Percentiles rank a stretch among this genome's conserved stretches.
These are phyloP conservation scores for Ramularia collo-cygni DNA, from an alignment of 2,329 filamentous ascomycete species.

Conservation along the genomic window DNA sequence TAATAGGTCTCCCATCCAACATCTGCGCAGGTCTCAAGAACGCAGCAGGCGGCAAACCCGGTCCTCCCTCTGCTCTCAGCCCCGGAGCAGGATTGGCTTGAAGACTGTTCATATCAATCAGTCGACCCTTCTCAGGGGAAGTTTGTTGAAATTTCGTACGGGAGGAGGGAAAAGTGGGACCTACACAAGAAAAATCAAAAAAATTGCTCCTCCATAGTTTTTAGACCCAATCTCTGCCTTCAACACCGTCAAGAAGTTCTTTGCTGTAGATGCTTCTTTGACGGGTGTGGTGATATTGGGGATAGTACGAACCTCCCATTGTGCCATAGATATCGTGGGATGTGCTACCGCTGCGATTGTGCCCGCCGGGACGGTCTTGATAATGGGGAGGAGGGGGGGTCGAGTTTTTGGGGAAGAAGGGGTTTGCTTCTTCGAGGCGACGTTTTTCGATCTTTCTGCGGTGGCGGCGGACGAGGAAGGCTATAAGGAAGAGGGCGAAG, in stretches of 20 bases:
- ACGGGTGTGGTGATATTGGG: constrained; percentile 19
- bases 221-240: constrained; percentile 21
- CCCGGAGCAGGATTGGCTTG: constrained; percentile 5
- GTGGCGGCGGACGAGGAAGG: constrained; percentile 32
- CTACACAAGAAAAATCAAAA: constrained; percentile 15
- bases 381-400: constrained; percentile 3
- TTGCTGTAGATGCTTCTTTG: constrained; percentile 24
- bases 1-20: constrained; percentile 11
- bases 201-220: no score
- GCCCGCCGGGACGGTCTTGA: constrained; percentile 8
- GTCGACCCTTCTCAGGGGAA: neutral
- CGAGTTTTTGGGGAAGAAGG: neutral
- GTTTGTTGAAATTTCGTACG: neutral
- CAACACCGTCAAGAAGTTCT: neutral
- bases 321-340: constrained; percentile 23
- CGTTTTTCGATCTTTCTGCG: constrained; percentile 20
- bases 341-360: constrained; percentile 20
- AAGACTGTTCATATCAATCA: neutral
- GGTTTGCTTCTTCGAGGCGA: constrained; percentile 5
- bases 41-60: constrained; percentile 7
- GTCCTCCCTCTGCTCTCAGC: constrained; percentile 10
- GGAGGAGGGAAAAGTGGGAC: constrained; percentile 8
- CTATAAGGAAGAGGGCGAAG: constrained; percentile 19
- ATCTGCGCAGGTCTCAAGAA: constrained; percentile 13
- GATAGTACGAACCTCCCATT: constrained; percentile 24